Conservation (phyloP, 768 basidiomycete genomes). For the Leccinum subgranulosum region DNA sequence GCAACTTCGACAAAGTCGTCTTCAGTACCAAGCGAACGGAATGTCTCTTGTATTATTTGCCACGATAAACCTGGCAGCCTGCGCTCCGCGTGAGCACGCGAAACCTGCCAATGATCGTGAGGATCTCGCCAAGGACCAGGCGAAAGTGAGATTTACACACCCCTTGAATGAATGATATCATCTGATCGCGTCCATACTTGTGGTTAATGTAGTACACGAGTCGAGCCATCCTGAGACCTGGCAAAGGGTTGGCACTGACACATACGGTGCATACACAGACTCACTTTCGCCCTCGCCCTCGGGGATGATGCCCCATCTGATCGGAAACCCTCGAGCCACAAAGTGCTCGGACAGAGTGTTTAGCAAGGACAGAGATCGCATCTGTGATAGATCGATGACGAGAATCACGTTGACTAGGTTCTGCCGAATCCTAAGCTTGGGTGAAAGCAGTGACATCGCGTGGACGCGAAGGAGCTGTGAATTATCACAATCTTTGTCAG, state of each 20-base stretch:
- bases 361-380: slow-evolving; percentile 58
- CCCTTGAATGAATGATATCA: slow-evolving; percentile 57
- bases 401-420: slow-evolving; percentile 87
- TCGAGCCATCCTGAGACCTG: slow-evolving; percentile 68
- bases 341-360: slow-evolving; percentile 62
- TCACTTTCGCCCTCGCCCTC: slow-evolving; percentile 45
- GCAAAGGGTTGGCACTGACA: slow-evolving; percentile 1
- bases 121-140: not conserved
- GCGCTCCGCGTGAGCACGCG: slow-evolving; percentile 33
- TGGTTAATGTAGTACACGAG: slow-evolving; percentile 66
- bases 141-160: slow-evolving; percentile 32
- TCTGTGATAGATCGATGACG: slow-evolving; percentile 73
- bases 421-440: slow-evolving; percentile 66
- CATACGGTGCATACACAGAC: not conserved
- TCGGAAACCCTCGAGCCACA: slow-evolving; percentile 68
- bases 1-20: slow-evolving; percentile 43
- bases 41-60: slow-evolving; percentile 39
- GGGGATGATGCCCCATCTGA: slow-evolving; percentile 85
- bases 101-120: slow-evolving; percentile 31
- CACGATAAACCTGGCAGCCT: slow-evolving; percentile 40
- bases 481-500: slow-evolving; percentile 1
- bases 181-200: slow-evolving; percentile 58
- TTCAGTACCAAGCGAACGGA: slow-evolving; percentile 33
- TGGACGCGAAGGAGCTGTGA: slow-evolving; percentile 27
- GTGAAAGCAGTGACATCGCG: slow-evolving; percentile 61